Conservation (phyloP, 2,329 filamentous ascomycete genomes). For the Aspergillaceae sp. region DNA sequence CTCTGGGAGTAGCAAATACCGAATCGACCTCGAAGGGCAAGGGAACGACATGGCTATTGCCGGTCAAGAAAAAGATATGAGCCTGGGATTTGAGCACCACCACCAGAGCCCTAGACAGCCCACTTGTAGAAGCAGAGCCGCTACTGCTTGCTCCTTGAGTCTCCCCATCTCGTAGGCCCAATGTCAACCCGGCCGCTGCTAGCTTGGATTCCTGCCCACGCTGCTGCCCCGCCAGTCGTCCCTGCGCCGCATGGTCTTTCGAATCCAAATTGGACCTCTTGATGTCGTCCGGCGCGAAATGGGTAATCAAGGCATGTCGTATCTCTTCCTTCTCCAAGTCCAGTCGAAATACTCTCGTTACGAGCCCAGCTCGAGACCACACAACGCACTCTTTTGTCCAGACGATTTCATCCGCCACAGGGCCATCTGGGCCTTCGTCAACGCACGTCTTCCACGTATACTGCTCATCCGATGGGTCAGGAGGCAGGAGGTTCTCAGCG, state of each 20-base stretch:
- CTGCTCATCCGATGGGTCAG: conserved; percentile 52
- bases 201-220: conserved; percentile 17
- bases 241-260: conserved; percentile 4
- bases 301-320: conserved; percentile 75
- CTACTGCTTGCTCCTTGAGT: conserved; percentile 8
- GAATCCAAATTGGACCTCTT: conserved; percentile 10
- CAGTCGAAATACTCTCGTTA: conserved; percentile 80
- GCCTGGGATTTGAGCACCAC: conserved; percentile 88
- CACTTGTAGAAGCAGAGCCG: conserved; percentile 12
- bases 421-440: conserved; percentile 33
- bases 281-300: conserved; percentile 53
- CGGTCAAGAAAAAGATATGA: conserved; percentile 84
- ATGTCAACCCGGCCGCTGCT: conserved; percentile 12
- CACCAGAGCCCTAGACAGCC: conserved; percentile 59
- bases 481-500: conserved; percentile 65
- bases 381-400: conserved; percentile 68
- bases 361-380: conserved; percentile 79
- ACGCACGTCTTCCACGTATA: conserved; percentile 68
- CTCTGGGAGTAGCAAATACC: conserved; percentile 71
- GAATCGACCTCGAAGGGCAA: conserved; percentile 90
- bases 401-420: conserved; percentile 68
- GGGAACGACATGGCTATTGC: conserved; percentile 80
- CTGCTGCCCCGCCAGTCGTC: conserved; percentile 4
- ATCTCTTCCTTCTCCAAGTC: conserved; percentile 79
- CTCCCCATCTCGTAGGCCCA: conserved; percentile 21